Conservation (phyloP, 306 rosid genomes). For the Arachis hypogaea region DNA sequence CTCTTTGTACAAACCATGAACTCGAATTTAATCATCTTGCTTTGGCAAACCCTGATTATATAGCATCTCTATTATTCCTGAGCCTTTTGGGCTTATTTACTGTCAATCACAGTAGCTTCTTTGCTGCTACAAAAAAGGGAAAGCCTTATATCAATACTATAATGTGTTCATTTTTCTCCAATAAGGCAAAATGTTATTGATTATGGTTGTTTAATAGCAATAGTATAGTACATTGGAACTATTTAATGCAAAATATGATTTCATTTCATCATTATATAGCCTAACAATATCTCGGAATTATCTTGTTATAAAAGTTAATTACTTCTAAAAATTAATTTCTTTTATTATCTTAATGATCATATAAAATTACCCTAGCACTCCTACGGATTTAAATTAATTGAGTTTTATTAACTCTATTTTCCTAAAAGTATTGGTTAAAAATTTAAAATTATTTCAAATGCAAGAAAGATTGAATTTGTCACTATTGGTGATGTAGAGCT, state of each 20-base stretch:
- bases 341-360: no score
- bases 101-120: neutral
- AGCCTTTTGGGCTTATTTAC: constrained; percentile 20
- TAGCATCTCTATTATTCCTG: constrained; percentile 30
- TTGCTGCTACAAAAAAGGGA: neutral
- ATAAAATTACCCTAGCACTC: no score
- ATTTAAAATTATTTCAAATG: no score
- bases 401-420: no score
- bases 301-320: no score
- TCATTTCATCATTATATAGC: no score
- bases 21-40: constrained; percentile 18
- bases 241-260: neutral
- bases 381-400: no score
- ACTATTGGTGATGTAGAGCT: no score
- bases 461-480: no score
- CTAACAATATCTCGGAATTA: no score
- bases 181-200: neutral
- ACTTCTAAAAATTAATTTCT: no score
- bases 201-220: constrained; percentile 7
- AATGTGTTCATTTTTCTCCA: constrained; percentile 9
- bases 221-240: neutral
- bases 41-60: constrained; percentile 23
- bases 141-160: neutral
- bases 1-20: constrained; percentile 23
- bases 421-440: no score